Percentiles rank a stretch among this genome's conserved stretches.
Conservation (phyloP, 257 asterid genomes). For the Capsicum pubescens region DNA sequence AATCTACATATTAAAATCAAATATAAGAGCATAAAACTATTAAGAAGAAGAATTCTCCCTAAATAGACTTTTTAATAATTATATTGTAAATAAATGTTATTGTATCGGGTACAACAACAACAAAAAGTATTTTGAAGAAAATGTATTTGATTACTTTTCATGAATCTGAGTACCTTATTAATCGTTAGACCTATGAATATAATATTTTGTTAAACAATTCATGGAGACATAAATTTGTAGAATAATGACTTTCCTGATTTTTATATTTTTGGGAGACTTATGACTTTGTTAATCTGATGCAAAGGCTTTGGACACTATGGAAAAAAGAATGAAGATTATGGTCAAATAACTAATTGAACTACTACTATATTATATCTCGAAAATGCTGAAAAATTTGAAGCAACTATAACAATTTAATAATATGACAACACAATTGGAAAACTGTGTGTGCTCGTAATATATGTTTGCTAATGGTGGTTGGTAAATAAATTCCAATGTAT, state of each 20-base stretch:
- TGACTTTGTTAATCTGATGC: neutral
- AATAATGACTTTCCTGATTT: neutral
- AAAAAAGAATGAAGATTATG: neutral
- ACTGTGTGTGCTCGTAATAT: no score
- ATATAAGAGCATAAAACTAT: no score
- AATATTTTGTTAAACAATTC: neutral
- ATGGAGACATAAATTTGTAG: neutral
- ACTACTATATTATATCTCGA: neutral
- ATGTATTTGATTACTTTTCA: neutral
- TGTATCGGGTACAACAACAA: no score
- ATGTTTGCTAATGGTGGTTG: neutral
- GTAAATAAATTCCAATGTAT: neutral
- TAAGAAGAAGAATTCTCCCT: no score
- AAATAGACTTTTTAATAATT: no score
- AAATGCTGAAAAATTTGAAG: neutral
- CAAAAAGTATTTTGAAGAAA: neutral
- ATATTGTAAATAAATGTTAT: no score
- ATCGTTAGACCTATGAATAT: slow-evolving; percentile 1
- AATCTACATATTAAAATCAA: no score
- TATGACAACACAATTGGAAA: neutral
- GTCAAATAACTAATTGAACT: neutral
- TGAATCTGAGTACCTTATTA: neutral
- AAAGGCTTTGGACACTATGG: neutral
- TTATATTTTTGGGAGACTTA: neutral
- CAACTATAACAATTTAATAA: neutral